phyloP scores from a whole-genome alignment of 1,284 basidiomycete species.

The Sparassis latifolia region DNA sequence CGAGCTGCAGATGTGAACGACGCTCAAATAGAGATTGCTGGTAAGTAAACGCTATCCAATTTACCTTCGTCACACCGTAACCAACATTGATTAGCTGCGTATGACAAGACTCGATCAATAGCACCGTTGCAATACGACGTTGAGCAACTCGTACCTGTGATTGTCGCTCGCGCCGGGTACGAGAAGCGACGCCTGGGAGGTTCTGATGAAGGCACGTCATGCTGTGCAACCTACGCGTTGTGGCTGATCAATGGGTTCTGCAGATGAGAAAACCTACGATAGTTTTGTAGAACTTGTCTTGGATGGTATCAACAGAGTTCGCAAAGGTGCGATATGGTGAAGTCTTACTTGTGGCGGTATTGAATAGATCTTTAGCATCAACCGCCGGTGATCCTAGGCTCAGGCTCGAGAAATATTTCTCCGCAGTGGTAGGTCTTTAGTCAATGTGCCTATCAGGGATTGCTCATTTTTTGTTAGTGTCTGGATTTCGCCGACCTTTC shows the following conservation, averaged over 20 bases:
- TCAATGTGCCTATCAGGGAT: background rate
- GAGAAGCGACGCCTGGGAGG: constrained; percentile 50
- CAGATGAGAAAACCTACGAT: constrained; percentile 1
- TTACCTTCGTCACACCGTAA: background rate
- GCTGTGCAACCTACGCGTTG: background rate
- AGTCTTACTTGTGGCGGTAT: background rate
- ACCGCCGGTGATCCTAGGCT: constrained; percentile 49
- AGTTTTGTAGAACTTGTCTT: constrained; percentile 42
- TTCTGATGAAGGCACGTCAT: constrained; percentile 33
- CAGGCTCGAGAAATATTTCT: constrained; percentile 77
- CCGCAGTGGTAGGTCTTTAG: constrained; percentile 46
- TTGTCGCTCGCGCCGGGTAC: constrained; percentile 61
- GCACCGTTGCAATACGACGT: constrained; percentile 49
- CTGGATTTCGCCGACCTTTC: constrained; percentile 40
- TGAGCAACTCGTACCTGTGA: constrained; percentile 62
- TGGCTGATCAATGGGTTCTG: too few species aligned
- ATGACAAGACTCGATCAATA: constrained; percentile 47
- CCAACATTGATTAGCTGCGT: constrained; percentile 39
- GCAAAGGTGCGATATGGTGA: constrained; percentile 35
- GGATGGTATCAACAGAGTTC: constrained; percentile 53
- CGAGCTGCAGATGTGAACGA: constrained; percentile 11
- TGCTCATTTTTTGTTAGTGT: constrained; percentile 26
- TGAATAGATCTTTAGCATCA: constrained; percentile 24
- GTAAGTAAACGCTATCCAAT: constrained; percentile 6
- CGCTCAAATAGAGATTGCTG: constrained; percentile 20